Evolutionary conservation across 2,329 filamentous ascomycete species (phyloP).

Genomic region (Aspergillus felis): DNA sequence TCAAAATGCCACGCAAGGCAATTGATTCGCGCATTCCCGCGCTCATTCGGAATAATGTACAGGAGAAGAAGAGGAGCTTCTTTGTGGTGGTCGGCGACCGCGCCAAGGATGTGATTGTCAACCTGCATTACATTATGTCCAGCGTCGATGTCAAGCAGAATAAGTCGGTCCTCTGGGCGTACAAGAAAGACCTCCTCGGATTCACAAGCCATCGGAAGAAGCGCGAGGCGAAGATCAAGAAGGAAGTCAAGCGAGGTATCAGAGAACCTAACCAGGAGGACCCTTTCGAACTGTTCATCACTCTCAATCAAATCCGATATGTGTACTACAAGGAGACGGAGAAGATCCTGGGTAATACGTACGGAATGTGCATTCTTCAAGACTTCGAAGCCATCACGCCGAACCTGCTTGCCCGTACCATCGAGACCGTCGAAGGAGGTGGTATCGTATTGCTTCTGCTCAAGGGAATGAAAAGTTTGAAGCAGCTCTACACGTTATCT

Average conservation of each 20-base stretch:
- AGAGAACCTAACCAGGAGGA: conserved; percentile 90
- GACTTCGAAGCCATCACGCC: conserved; percentile 97
- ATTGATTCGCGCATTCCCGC: conserved; percentile 88
- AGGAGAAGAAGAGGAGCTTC: conserved; percentile 96
- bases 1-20: conserved; percentile 43
- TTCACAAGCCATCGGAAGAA: conserved; percentile 98
- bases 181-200: conserved; percentile 94
- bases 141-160: conserved; percentile 87
- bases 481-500: conserved; percentile 91
- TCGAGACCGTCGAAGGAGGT: conserved; percentile 96
- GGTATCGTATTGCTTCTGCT: conserved; percentile 84
- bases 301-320: conserved; percentile 95
- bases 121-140: conserved; percentile 90
- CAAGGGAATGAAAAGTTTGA: conserved; percentile 95
- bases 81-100: conserved; percentile 94
- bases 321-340: conserved; percentile 99
- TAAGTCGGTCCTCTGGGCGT: conserved; percentile 96
- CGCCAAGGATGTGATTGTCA: conserved; percentile 93
- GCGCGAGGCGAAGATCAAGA: conserved; percentile 96
- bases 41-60: conserved; percentile 84
- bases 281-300: conserved; percentile 95
- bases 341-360: conserved; percentile 96
- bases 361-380: conserved; percentile 96
- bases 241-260: conserved; percentile 91
- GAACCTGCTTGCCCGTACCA: conserved; percentile 89